Base-by-base conservation (phyloP, 352 stramenopile genomes). In the Poterioochromonas sp. region DNA sequence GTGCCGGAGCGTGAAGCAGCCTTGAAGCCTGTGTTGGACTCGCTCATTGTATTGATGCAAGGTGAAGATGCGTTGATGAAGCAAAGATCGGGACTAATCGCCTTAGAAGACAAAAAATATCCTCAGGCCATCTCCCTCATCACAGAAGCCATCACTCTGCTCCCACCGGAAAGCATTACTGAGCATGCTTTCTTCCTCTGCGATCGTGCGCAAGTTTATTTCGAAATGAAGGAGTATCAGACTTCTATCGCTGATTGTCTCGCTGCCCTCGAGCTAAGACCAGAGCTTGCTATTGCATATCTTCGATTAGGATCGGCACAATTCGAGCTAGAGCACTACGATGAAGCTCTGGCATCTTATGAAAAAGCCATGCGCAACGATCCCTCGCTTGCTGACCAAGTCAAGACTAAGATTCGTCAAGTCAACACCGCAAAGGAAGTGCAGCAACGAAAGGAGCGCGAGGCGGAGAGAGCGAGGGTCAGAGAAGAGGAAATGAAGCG, bases 151-250 rank as follows among this genome's bases (percentile, higher is more conserved):
- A 76, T 76, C 39, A 11, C 12, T 40, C 34, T 76, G 39, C 69
- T 76, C 18, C 69, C 69, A 3, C n/a, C n/a, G 11, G 69, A 76
- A 29, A 68, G 12, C 29, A n/a, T 68, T 26, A 65, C 49, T 20
- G 69, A 76, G 32, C 69, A 76, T 43, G 69, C 69, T 11, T 76
- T 76, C 69, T 76, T 76, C 39, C 32, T 76, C 8, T 76, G 69
- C 39, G 69, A 76, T 29, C 69, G 69, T 8, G 69, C 69, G 12
- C 49, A 63, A 29, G 69, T 76, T n/a, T 76, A 35, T 43, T 63
- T 62, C 39, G 69, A 76, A 60, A 40, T 76, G 69, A 76, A 76
- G 32, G 69, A 76, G 1, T 76, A 76, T 29, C 34, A 40, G 18
- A 76, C 69, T 5, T 58, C 35, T 40, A 76, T 76, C 12, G 39